Evolutionary conservation across 2,329 filamentous ascomycete species (phyloP), one percentile per base, ranked within the genome.

Genomic region (Epichloe elymi): DNA sequence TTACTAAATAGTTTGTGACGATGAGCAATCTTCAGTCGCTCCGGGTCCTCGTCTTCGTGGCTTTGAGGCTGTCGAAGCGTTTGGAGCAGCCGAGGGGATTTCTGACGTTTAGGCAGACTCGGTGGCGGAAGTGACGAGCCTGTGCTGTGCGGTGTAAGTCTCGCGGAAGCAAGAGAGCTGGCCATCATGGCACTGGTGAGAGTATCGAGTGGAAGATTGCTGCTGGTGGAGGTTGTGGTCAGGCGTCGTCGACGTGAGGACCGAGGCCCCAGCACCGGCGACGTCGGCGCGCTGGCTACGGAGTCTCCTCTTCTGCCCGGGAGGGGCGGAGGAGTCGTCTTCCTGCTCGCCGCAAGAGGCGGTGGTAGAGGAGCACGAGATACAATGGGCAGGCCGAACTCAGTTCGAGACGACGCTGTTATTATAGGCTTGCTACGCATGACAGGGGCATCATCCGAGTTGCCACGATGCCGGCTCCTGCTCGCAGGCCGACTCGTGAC

Each of bases 131-230:
- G 56, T 1, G 63, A 64, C 2, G 64, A 61, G 66, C 71, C 59
- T 41, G 68, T 63, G 56, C 65, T 66, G 52, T 67, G 67, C 44
- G 63, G 72, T 49, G 63, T 70, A 50, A 67, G 69, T 55, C 80
- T 78, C 2, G 81, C 74, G 0, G 84, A 80, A 5, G 86, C 86
- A 0, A 90, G 71, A 23, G 82, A 85, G 2, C 85, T 82, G 2
- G 85, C 86, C 59, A 90, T 76, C 52, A 90, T 88, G 55, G 86
- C 86, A 58, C 80, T 79, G 12, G 85, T 82, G 7, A 90, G 75
- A 0, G 81, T 81, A 53, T 83, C 76, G 10, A 86, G 72, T 1
- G 76, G 75, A 30, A 82, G 71, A 48, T 60, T 67, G 23, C 41
- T 43, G 44, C 66, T 62, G 20, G 61, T 55, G 4, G 66, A 65